Percentiles rank a stretch among this genome's conserved stretches.
Conservation (phyloP, 2,329 filamentous ascomycete genomes). For the Thelonectria blattea region DNA sequence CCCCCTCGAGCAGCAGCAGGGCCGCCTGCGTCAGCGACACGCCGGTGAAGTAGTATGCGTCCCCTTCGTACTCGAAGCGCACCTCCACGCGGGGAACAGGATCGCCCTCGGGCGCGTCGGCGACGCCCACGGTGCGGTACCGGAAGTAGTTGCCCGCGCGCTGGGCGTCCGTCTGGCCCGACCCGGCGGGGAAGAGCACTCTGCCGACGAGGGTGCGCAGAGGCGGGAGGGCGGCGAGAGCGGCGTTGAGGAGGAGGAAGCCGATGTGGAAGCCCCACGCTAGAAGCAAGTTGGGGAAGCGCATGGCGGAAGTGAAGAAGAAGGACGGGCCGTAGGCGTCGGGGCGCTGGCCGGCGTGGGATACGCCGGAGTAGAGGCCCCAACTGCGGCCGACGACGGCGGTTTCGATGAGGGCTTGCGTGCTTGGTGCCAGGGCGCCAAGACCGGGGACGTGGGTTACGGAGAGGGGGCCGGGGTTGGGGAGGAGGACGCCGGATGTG, state of each 20-base stretch:
- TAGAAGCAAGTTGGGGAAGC: constrained; percentile 1
- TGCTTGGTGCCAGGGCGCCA: constrained; percentile 18
- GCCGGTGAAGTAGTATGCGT: constrained; percentile 30
- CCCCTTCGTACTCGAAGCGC: constrained; percentile 24
- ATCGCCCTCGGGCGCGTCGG: constrained; percentile 7
- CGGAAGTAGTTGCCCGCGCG: constrained; percentile 21
- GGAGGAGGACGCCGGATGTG: constrained; percentile 1
- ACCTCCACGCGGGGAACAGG: constrained; percentile 14
- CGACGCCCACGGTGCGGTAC: constrained; percentile 25
- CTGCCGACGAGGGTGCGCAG: constrained; percentile 19
- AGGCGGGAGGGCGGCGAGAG: constrained; percentile 17
- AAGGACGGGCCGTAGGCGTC: constrained; percentile 15
- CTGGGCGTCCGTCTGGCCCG: constrained; percentile 24
- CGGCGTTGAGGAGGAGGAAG: constrained; percentile 14
- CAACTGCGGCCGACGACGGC: constrained; percentile 30
- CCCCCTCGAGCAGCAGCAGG: constrained; percentile 24
- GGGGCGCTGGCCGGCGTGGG: neutral
- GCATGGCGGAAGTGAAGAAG: constrained; percentile 13
- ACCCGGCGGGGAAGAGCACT: constrained; percentile 25
- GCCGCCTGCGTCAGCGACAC: constrained; percentile 29
- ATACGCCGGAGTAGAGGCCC: constrained; percentile 14
- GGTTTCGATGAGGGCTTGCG: constrained; percentile 25
- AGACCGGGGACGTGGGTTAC: neutral
- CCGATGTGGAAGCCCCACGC: constrained; percentile 12
- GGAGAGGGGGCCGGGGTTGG: constrained; percentile 1